Percentiles rank a stretch among this genome's conserved stretches.
These are phyloP conservation scores for Dalechampia spathulata DNA, from an alignment of 441 rosid species.

Conservation along the genomic window DNA sequence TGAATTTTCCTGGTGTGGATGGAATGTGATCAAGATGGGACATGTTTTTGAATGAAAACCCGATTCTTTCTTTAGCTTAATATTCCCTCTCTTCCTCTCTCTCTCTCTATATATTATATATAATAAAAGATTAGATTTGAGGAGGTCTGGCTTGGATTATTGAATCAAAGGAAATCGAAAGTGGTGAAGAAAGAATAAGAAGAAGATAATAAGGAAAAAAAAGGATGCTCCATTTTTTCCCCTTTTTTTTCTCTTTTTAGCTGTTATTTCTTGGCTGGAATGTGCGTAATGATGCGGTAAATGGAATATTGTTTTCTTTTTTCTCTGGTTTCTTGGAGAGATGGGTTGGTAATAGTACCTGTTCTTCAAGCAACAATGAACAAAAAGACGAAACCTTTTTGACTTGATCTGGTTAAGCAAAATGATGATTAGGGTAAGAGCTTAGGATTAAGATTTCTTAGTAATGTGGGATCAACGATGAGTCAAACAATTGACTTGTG, in stretches of 20 bases:
- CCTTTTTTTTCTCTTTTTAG: no score
- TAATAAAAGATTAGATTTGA: slow-evolving; percentile 5
- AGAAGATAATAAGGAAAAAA: no score
- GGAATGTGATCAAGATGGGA: slow-evolving; percentile 66
- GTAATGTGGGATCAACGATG: slow-evolving; percentile 21
- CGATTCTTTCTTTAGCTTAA: not conserved
- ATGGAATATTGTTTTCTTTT: slow-evolving; percentile 5
- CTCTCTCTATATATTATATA: not conserved
- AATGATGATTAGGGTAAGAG: slow-evolving; percentile 2
- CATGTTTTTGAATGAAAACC: slow-evolving; percentile 11
- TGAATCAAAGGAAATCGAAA: no score
- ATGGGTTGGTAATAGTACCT: slow-evolving; percentile 19
- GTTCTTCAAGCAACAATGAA: slow-evolving; percentile 18
- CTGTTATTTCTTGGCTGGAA: no score
- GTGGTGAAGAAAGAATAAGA: no score
- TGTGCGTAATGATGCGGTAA: not conserved
- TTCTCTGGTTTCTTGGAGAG: slow-evolving; percentile 44
- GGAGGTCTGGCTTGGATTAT: no score
- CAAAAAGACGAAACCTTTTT: no score
- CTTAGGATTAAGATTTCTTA: slow-evolving; percentile 10
- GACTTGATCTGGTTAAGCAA: slow-evolving; percentile 16
- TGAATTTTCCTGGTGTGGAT: slow-evolving; percentile 92
- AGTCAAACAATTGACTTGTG: slow-evolving; percentile 10
- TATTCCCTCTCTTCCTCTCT: no score
- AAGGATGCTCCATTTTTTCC: no score